Evolutionary conservation across 331 rosid genomes (phyloP).

Genomic region (Ulmus americana): DNA sequence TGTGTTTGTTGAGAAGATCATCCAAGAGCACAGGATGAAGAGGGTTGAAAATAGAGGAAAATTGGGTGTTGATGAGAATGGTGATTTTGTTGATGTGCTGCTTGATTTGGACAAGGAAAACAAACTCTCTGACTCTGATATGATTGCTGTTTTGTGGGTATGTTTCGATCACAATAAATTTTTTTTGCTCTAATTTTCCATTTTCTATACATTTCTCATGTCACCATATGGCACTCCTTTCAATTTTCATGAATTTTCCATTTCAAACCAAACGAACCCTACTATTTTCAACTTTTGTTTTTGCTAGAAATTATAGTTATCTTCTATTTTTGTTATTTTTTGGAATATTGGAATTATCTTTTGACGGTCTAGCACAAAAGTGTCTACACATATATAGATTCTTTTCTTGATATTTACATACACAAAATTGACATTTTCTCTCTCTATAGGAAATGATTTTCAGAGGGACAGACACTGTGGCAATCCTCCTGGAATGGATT

Average conservation of each 20-base stretch:
- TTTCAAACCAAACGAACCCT: too few species aligned
- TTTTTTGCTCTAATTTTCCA: background rate
- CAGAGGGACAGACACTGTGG: conserved; percentile 85
- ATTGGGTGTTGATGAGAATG: conserved; percentile 7
- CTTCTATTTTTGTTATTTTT: background rate
- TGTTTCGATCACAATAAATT: background rate
- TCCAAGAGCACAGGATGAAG: conserved; percentile 45
- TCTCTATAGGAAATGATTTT: conserved; percentile 68
- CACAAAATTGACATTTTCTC: background rate
- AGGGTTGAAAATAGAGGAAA: conserved; percentile 4
- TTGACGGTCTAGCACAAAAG: too few species aligned
- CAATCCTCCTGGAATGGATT: conserved; percentile 78
- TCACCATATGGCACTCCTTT: background rate
- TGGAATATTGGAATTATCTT: background rate
- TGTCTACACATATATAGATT: too few species aligned
- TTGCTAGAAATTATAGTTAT: background rate
- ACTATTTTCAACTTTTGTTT: too few species aligned
- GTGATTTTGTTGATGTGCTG: conserved; percentile 73
- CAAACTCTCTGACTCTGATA: conserved; percentile 54
- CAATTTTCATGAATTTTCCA: background rate
- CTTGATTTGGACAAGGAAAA: conserved; percentile 59
- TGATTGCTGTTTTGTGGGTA: conserved; percentile 89
- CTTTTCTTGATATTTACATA: too few species aligned
- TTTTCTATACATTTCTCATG: background rate
- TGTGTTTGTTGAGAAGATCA: conserved; percentile 50